Evolutionary conservation across 2,329 filamentous ascomycete species (phyloP), one percentile per base, ranked within the genome.

Genomic region (Fusarium avenaceum): DNA sequence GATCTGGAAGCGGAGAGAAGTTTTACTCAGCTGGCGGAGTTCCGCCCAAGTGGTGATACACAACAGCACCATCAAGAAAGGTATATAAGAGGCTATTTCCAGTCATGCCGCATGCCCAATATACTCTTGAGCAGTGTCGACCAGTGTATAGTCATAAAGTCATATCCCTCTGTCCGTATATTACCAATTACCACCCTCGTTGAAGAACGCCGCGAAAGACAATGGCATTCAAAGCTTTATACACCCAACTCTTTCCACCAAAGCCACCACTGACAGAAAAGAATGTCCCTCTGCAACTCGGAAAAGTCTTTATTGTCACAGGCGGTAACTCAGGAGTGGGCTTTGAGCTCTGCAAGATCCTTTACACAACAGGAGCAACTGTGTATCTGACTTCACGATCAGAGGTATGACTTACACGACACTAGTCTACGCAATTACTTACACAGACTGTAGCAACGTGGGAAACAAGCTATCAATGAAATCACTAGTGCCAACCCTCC

Each of bases 381-480:
- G 80, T 88, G 11, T 88, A 88, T 71, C 75, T 88, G 51, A 84
- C 85, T 10, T 82, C 80, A 3, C 81, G 85, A 46, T 77, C 74
- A 47, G 74, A 57, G 40, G 68, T 64, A 28, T 13, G 53, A 35
- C 26, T 42, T 30, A 14, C 17, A 53, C 33, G 19, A n/a, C 9
- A 14, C 9, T 17, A 19, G 7, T n/a, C 19, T 38, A 14, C 10
- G 6, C 26, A 17, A 10, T n/a, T 6, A n/a, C 58, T 55, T 28
- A 58, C 24, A 43, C n/a, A n/a, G 7, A 10, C 6, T 15, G 19
- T 9, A 69, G 51, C 40, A 60, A 32, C 57, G 53, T 26, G 38
- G 75, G 19, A 60, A 66, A 9, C 69, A 64, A 17, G 77, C 77
- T 10, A 82, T 82, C 15, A 54, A 72, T 26, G 57, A 71, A 3